These are phyloP conservation scores for Closterium sp. DNA, from an alignment of 139 green algal species.

Conservation along the genomic window DNA sequence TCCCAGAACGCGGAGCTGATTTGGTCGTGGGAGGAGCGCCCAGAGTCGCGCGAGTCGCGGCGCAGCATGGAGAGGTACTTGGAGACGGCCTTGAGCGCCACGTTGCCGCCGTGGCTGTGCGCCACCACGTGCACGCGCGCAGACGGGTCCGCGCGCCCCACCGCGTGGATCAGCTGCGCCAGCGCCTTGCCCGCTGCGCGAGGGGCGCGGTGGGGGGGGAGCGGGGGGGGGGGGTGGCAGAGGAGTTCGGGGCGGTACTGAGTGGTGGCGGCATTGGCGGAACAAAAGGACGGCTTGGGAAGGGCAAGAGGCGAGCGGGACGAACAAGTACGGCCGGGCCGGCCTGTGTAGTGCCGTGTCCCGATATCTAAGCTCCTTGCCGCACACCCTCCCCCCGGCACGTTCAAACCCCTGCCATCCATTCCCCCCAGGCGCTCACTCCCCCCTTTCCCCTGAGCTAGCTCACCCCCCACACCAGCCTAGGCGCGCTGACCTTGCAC, in stretches of 20 bases:
- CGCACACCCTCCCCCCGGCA: too few species aligned
- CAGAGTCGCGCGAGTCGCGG: not conserved
- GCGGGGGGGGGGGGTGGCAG: not conserved
- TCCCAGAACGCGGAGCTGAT: constrained; percentile 16
- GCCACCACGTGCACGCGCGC: constrained; percentile 34
- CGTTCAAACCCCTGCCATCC: too few species aligned
- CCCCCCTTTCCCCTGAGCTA: too few species aligned
- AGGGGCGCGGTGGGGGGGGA: too few species aligned
- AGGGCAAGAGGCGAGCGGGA: not conserved
- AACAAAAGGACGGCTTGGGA: not conserved
- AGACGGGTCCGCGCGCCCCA: constrained; percentile 16
- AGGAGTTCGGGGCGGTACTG: not conserved
- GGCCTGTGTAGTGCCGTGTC: not conserved
- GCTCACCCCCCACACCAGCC: not conserved
- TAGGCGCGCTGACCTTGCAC: not conserved
- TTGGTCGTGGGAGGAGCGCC: not conserved
- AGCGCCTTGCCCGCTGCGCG: constrained; percentile 7
- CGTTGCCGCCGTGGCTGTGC: constrained; percentile 39
- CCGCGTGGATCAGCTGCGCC: constrained; percentile 5
- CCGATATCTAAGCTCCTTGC: too few species aligned
- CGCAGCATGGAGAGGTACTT: constrained; percentile 28
- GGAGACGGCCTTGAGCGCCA: constrained; percentile 15
- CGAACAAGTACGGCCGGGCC: not conserved
- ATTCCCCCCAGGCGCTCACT: too few species aligned
- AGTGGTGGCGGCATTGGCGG: not conserved